phyloP scores from a whole-genome alignment of 805 yeast genomes.

The Saccharomycopsis malanga region DNA sequence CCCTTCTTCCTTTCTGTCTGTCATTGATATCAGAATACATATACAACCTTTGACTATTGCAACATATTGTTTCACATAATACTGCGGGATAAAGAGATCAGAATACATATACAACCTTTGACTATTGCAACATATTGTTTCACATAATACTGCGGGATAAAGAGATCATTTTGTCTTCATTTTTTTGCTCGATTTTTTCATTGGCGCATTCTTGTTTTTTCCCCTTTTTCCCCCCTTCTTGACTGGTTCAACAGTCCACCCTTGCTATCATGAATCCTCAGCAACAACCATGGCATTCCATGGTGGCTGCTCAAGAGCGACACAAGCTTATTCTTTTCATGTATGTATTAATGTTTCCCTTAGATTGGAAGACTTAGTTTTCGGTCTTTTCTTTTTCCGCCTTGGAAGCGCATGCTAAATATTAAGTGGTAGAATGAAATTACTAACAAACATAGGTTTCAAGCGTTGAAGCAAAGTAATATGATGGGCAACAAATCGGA shows the following conservation, averaged over 20 bases:
- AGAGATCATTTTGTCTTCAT: too few species aligned
- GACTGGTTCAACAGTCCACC: neutral
- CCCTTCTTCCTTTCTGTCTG: too few species aligned
- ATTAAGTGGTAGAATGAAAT: neutral
- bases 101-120: too few species aligned
- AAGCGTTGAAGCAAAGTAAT: constrained; percentile 12
- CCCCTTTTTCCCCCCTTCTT: neutral
- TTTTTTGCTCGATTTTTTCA: too few species aligned
- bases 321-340: constrained; percentile 17
- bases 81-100: too few species aligned
- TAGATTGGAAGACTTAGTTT: too few species aligned
- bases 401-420: neutral
- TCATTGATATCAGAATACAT: too few species aligned
- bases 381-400: neutral
- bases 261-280: constrained; percentile 1
- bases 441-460: constrained; percentile 3
- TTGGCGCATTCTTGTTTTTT: neutral
- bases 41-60: too few species aligned
- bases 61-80: too few species aligned
- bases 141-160: too few species aligned
- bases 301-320: constrained; percentile 18
- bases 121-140: too few species aligned
- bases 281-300: constrained; percentile 18
- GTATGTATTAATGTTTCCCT: constrained; percentile 9
- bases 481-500: constrained; percentile 12